A percentile compares a stretch with the other conserved stretches of the same genome.
These are phyloP conservation scores for Pterocarpus santalinus DNA, from an alignment of 306 rosid species.

Conservation along the genomic window DNA sequence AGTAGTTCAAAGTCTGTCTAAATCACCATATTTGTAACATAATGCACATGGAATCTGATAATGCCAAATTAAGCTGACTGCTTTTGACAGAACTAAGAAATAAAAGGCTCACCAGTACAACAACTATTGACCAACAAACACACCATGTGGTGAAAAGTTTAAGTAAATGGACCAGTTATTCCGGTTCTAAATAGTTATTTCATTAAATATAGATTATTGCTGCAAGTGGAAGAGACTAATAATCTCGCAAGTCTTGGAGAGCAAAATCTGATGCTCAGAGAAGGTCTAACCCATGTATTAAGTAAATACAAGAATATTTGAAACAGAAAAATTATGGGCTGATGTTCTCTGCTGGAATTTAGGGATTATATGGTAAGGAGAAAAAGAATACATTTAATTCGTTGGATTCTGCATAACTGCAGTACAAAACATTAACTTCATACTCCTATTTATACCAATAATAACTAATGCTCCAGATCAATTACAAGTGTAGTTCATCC, in stretches of 20 bases:
- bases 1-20: conserved; percentile 40
- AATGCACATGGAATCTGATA: conserved; percentile 18
- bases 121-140: conserved; percentile 18
- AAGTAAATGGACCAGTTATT: not conserved
- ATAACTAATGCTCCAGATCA: conserved; percentile 51
- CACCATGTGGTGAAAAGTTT: not conserved
- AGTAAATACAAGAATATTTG: not conserved
- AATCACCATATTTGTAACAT: conserved; percentile 7
- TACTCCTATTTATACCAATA: not conserved
- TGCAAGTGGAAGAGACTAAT: not conserved
- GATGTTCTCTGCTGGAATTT: not conserved
- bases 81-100: conserved; percentile 13
- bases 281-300: too few species aligned
- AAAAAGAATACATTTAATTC: not conserved
- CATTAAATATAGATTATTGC: not conserved
- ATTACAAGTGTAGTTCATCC: conserved; percentile 42
- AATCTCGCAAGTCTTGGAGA: not conserved
- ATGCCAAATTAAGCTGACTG: conserved; percentile 7
- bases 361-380: not conserved
- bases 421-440: not conserved
- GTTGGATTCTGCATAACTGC: not conserved
- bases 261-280: not conserved
- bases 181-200: not conserved
- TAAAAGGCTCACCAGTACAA: conserved; percentile 9
- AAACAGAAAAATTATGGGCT: not conserved